Evolutionary conservation across 1,284 basidiomycete species (phyloP), one percentile per base, ranked within the genome.

Genomic region (Hymenochaete sp.): DNA sequence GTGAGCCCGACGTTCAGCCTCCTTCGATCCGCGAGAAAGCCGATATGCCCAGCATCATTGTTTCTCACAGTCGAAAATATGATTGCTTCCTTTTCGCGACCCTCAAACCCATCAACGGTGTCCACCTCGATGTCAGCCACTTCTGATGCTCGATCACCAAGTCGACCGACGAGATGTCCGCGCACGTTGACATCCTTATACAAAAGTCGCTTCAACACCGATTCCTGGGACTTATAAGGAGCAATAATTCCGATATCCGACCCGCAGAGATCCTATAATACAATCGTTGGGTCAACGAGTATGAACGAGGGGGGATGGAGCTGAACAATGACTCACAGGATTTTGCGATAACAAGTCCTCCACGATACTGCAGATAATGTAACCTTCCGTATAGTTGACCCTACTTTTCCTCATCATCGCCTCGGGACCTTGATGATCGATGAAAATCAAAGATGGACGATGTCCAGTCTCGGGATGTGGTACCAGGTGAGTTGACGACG

Each of bases 101-200:
- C 92, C 61, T 97, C 89, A 60, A 95, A 97, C 11, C 91, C 93
- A 57, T 93, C 90, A 7, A 93, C 89, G 0, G 90, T 93, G 62
- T 83, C 86, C 56, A 93, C 73, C 59, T 93, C 90, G 42, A 93
- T 73, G 38, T 75, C 61, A 1, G 62, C 57, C 3, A 87, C 59
- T 52, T 90, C 77, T 59, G 71, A 63, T n/a, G 71, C 77, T 31
- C 86, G 75, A 38, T 72, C 70, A 11, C 85, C 87, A 9, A 92
- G 67, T 1, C 75, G 68, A 5, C 62, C 55, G 27, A 62, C 59
- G 58, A 90, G 82, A 0, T 78, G 75, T 38, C 62, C 60, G 40
- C 61, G 56, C 50, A 74, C 70, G 45, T 67, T 67, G 22, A 59
- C 54, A 53, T 86, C 73, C 37, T 64, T 59, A 53, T 70, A 75